Conservation (phyloP, 2,329 filamentous ascomycete species). For the Ramularia endophylla region DNA sequence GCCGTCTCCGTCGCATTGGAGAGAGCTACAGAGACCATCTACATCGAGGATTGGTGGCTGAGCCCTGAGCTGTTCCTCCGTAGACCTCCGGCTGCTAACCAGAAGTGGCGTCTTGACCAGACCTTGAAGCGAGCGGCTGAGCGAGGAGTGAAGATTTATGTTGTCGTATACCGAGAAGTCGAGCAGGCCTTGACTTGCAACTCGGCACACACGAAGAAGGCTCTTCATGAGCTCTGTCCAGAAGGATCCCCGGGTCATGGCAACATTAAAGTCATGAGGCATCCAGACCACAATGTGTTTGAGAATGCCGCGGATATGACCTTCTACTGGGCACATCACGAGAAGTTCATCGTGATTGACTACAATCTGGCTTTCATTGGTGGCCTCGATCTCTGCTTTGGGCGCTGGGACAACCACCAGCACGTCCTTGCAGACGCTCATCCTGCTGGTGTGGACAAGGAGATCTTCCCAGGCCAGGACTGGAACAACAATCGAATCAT, state of each 20-base stretch:
- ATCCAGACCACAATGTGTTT: constrained; percentile 91
- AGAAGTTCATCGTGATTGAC: constrained; percentile 95
- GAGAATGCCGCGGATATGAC: constrained; percentile 95
- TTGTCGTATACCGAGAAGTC: constrained; percentile 86
- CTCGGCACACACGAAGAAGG: constrained; percentile 86
- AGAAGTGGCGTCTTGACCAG: constrained; percentile 82
- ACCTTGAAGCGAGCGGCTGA: constrained; percentile 84
- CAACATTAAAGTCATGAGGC: constrained; percentile 83
- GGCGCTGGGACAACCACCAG: constrained; percentile 83
- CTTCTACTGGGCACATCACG: constrained; percentile 96
- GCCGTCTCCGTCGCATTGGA: constrained; percentile 88
- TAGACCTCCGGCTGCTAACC: constrained; percentile 72
- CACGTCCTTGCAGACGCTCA: constrained; percentile 84
- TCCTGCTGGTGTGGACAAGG: constrained; percentile 71
- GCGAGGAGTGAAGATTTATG: constrained; percentile 87
- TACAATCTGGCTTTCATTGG: constrained; percentile 89
- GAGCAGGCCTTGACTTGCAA: constrained; percentile 70
- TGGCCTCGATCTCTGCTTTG: constrained; percentile 91
- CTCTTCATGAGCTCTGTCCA: constrained; percentile 71
- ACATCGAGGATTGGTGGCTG: constrained; percentile 96
- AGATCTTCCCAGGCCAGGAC: constrained; percentile 92
- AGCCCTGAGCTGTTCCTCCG: constrained; percentile 83
- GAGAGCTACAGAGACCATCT: constrained; percentile 83
- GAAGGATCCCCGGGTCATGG: constrained; percentile 74
- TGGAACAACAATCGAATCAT: constrained; percentile 97